Percentiles rank a stretch among this genome's conserved stretches.
These are phyloP conservation scores for Arachis hypogaea DNA, from an alignment of 306 rosid species.

Conservation along the genomic window DNA sequence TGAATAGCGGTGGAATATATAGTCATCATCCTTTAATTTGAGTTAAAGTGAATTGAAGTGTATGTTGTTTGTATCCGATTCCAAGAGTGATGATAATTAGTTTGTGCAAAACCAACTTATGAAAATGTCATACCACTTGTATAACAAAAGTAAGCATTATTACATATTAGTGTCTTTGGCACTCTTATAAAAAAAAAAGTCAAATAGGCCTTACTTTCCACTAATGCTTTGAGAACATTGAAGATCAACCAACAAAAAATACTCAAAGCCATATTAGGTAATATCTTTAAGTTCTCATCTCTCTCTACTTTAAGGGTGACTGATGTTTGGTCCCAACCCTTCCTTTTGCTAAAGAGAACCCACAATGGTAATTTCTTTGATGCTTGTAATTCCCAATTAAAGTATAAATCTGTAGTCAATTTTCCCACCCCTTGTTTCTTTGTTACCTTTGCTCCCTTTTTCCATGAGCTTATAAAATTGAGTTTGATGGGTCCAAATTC, in stretches of 20 bases:
- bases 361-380: slow-evolving; percentile 47
- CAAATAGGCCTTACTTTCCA: slow-evolving; percentile 25
- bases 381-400: slow-evolving; percentile 47
- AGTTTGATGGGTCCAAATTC: slow-evolving; percentile 51
- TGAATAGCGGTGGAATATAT: slow-evolving; percentile 4
- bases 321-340: slow-evolving; percentile 47
- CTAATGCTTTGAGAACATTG: slow-evolving; percentile 44
- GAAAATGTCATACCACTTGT: slow-evolving; percentile 30
- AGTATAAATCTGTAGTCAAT: slow-evolving; percentile 38
- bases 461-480: slow-evolving; percentile 31
- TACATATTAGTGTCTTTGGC: slow-evolving; percentile 24
- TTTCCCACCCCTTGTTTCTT: slow-evolving; percentile 39
- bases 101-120: slow-evolving; percentile 13
- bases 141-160: slow-evolving; percentile 36
- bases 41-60: neutral
- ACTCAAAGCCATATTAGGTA: slow-evolving; percentile 44
- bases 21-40: slow-evolving; percentile 10
- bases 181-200: slow-evolving; percentile 24
- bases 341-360: slow-evolving; percentile 50
- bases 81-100: neutral
- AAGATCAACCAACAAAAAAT: slow-evolving; percentile 43
- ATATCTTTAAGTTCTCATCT: slow-evolving; percentile 26
- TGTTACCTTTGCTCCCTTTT: slow-evolving; percentile 42
- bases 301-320: slow-evolving; percentile 38
- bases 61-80: neutral